These are phyloP conservation scores for Coemansia reversa DNA, from an alignment of 192 early-diverging fungal genomes.

Conservation along the genomic window DNA sequence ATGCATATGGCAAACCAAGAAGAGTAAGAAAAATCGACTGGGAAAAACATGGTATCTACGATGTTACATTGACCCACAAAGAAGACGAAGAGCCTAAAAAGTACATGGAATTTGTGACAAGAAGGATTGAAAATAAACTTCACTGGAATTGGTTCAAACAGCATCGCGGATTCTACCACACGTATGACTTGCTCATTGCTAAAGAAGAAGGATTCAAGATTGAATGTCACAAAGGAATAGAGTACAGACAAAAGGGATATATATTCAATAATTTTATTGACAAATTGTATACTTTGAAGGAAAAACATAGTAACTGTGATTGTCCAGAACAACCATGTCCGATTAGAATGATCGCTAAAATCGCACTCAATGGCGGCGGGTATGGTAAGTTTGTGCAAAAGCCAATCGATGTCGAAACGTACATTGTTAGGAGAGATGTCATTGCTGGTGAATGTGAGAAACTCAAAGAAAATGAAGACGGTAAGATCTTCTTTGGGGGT, in stretches of 20 bases:
- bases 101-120: conserved; percentile 3
- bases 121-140: neutral
- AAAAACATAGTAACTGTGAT: no score
- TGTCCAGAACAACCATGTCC: no score
- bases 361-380: neutral
- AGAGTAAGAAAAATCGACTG: neutral
- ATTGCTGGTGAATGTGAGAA: neutral
- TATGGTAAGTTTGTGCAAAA: conserved; percentile 8
- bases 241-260: no score
- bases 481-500: neutral
- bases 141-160: conserved; percentile 1
- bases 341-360: conserved; percentile 6
- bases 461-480: neutral
- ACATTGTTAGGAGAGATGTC: neutral
- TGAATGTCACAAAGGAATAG: neutral
- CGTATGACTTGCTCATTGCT: neutral
- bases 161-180: neutral
- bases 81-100: neutral
- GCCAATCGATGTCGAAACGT: neutral
- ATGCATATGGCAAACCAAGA: neutral
- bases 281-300: no score
- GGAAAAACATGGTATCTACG: conserved; percentile 1
- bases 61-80: neutral
- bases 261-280: no score
- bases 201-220: conserved; percentile 3